These are phyloP conservation scores for Akanthomyces muscarius DNA, from an alignment of 2,329 filamentous ascomycete genomes.

Conservation along the genomic window DNA sequence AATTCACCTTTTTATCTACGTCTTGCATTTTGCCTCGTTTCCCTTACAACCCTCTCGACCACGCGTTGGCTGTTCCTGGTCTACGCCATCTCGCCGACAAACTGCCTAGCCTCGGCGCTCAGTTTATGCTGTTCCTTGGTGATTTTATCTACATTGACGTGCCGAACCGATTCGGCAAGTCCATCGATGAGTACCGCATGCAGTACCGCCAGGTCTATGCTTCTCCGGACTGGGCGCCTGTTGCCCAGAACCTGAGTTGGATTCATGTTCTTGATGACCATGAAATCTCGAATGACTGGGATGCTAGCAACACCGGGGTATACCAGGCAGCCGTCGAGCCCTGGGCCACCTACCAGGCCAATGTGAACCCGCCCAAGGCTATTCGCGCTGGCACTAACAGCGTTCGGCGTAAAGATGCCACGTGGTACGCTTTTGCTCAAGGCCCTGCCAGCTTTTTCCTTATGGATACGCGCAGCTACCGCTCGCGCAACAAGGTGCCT, in stretches of 20 bases:
- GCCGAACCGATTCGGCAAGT: conserved; percentile 70
- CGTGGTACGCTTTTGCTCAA: conserved; percentile 85
- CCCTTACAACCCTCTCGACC: conserved; percentile 80
- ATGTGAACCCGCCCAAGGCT: conserved; percentile 73
- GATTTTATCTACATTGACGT: conserved; percentile 93
- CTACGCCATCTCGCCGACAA: conserved; percentile 71
- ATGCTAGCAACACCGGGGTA: conserved; percentile 72
- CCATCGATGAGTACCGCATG: conserved; percentile 72
- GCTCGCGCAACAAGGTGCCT: conserved; percentile 61
- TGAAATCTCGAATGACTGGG: conserved; percentile 94
- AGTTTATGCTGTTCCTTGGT: conserved; percentile 78
- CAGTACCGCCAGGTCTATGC: conserved; percentile 96
- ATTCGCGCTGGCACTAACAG: conserved; percentile 43
- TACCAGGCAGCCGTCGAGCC: conserved; percentile 78
- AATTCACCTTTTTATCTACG: conserved; percentile 86
- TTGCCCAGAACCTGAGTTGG: conserved; percentile 83
- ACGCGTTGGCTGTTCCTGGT: conserved; percentile 78
- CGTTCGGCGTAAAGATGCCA: conserved; percentile 50
- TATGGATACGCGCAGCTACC: conserved; percentile 85
- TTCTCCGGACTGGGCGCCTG: conserved; percentile 81
- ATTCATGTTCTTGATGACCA: conserved; percentile 96
- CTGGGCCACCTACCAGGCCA: conserved; percentile 80
- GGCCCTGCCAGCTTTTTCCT: conserved; percentile 94
- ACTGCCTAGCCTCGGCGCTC: conserved; percentile 66
- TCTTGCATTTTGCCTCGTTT: conserved; percentile 91